phyloP scores from a whole-genome alignment of 176 grass and related monocot genomes.

The Saccharum officinarum region DNA sequence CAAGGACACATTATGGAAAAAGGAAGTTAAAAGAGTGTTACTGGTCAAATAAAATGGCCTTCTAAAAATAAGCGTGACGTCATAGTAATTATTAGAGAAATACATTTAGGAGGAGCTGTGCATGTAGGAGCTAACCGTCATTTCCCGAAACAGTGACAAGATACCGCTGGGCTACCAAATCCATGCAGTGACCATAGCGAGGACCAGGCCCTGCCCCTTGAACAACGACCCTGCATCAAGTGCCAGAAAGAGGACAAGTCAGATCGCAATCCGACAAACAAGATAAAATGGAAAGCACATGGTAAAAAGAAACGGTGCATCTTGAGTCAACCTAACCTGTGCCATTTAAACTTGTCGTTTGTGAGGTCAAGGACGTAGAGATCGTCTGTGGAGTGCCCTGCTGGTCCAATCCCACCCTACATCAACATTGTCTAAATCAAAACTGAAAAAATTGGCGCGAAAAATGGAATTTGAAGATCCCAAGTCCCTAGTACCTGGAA shows the following conservation, averaged over 20 bases:
- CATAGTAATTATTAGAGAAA: conserved; percentile 19
- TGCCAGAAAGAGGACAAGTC: conserved; percentile 22
- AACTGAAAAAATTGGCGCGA: conserved; percentile 22
- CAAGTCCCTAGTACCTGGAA: conserved; percentile 70
- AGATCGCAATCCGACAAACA: conserved; percentile 29
- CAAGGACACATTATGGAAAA: not conserved
- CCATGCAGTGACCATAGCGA: conserved; percentile 97
- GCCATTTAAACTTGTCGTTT: conserved; percentile 99
- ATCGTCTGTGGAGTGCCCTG: conserved; percentile 97
- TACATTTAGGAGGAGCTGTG: not conserved
- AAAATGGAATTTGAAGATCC: conserved; percentile 29
- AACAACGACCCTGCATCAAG: conserved; percentile 72
- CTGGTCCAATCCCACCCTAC: conserved; percentile 94
- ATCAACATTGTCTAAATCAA: conserved; percentile 6
- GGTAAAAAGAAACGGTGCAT: conserved; percentile 9
- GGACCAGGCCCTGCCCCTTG: conserved; percentile 92
- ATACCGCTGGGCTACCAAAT: conserved; percentile 88
- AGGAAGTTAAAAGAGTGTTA: not conserved
- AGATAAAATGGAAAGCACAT: not conserved
- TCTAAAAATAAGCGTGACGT: not conserved
- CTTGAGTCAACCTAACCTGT: conserved; percentile 71
- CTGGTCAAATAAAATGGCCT: not conserved
- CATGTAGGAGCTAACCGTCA: conserved; percentile 64
- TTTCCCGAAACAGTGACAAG: conserved; percentile 95
- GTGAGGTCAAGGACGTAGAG: conserved; percentile 97